A percentile compares a stretch with the other conserved stretches of the same genome.
phyloP scores from a whole-genome alignment of 768 basidiomycete species.

The Cystobasidium onofrii region DNA sequence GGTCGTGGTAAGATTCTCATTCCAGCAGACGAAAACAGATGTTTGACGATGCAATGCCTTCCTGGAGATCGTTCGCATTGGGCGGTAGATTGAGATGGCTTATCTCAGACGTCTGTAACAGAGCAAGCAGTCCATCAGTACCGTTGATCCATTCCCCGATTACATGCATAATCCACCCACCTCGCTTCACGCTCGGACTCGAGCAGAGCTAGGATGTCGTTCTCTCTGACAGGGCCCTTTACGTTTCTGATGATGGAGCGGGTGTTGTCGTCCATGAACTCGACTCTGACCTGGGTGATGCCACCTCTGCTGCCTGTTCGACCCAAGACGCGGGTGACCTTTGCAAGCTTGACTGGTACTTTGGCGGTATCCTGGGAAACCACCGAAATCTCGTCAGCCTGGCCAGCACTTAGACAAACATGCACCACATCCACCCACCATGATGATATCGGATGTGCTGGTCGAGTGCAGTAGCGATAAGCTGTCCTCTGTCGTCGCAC shows the following conservation, averaged over 20 bases:
- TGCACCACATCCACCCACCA: background rate
- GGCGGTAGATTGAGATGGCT: background rate
- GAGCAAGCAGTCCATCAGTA: background rate
- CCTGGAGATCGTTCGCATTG: background rate
- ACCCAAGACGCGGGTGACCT: slow-evolving; percentile 75
- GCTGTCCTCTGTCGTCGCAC: background rate
- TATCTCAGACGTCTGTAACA: slow-evolving; percentile 1
- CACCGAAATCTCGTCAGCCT: background rate
- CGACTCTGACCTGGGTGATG: slow-evolving; percentile 98
- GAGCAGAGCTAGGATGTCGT: slow-evolving; percentile 91
- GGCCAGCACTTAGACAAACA: background rate
- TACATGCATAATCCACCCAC: slow-evolving; percentile 53
- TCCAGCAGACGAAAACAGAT: background rate
- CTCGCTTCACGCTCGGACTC: slow-evolving; percentile 99
- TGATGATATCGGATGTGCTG: background rate
- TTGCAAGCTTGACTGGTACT: slow-evolving; percentile 91
- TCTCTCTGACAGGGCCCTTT: slow-evolving; percentile 90
- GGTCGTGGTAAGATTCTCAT: background rate
- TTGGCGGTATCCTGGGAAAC: slow-evolving; percentile 51
- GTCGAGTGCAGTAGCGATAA: background rate
- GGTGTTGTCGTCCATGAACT: slow-evolving; percentile 94
- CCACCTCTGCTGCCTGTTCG: slow-evolving; percentile 98
- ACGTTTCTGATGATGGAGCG: slow-evolving; percentile 98
- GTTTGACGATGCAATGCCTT: background rate
- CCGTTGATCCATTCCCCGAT: background rate